Evolutionary conservation across 495 filamentous ascomycete genomes (phyloP).

Genomic region (Penicillium paxilli): DNA sequence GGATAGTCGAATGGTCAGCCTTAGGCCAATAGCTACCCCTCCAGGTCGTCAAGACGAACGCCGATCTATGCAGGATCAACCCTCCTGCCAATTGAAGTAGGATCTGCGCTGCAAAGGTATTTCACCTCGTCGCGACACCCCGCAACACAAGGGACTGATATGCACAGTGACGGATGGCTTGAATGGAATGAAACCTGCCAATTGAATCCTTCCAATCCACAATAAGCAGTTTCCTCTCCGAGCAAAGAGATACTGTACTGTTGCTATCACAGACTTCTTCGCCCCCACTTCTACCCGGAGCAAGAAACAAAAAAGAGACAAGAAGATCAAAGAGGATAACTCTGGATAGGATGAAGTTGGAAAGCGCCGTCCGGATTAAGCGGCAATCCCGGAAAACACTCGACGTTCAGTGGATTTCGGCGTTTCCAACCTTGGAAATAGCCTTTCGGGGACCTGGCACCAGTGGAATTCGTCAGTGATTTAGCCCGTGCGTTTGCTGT

Average conservation of each 20-base stretch:
- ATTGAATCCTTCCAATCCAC: no score
- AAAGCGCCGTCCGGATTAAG: neutral
- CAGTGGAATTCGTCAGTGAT: neutral
- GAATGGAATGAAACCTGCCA: no score
- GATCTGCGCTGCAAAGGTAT: neutral
- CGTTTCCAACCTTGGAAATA: neutral
- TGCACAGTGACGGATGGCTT: neutral
- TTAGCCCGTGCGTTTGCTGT: neutral
- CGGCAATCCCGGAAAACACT: neutral
- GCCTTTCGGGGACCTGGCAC: neutral
- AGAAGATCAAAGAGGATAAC: neutral
- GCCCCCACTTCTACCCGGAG: no score
- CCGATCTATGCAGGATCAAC: conserved; percentile 1
- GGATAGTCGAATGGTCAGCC: neutral
- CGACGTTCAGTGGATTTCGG: neutral
- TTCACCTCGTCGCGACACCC: neutral
- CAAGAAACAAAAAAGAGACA: no score
- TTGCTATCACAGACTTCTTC: no score
- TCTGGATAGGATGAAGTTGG: neutral
- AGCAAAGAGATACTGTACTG: no score
- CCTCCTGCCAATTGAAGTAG: neutral
- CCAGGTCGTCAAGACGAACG: neutral
- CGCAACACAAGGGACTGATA: neutral
- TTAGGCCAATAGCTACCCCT: neutral
- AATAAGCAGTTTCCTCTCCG: no score